Evolutionary conservation across 2,329 filamentous ascomycete genomes (phyloP), one percentile per base, ranked within the genome.

Genomic region (Aspergillus ochraceus): DNA sequence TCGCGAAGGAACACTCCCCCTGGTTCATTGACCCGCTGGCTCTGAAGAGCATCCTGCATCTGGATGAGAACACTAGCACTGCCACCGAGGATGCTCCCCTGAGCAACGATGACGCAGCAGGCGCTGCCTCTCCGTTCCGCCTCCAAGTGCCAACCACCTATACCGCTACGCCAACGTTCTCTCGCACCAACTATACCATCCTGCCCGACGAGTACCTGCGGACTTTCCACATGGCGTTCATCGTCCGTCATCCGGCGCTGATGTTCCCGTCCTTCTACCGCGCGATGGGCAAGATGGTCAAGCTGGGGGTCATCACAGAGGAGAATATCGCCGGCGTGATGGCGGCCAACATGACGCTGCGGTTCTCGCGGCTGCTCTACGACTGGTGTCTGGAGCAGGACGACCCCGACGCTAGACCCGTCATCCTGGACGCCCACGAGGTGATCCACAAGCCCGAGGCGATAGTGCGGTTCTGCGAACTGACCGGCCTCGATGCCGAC

Each of bases 191-290:
- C 61, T 46, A 69, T 30, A 78, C 77, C 0, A 49, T 76, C 11
- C 60, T 78, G 11, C 67, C 77, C 1, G 72, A 77, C 58, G 69
- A 70, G 29, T 73, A 74, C 45, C 66, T 79, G 49, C 67, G 66
- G 14, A 71, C 61, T 2, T 77, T 68, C 65, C 65, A 67, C 29
- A 65, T 74, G 4, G 68, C 72, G 2, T 76, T 78, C 54, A 66
- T 77, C 26, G 75, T 79, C 57, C 69, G 77, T 1, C 75, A 79
- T 57, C 77, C 77, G 3, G 75, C 74, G 11, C 62, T 79, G 29
- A 64, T 71, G 10, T 78, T 76, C 49, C 72, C 76, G 5, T 79
- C 77, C 1, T 64, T 71, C 24, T 76, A 74, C 61, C 75, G 76
- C 2, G 66, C 71, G 2, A 66, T 71, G 59, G 12, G 53, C 12